Evolutionary conservation across 2,329 filamentous ascomycete species (phyloP).

Genomic region (Beauveria medogensis): DNA sequence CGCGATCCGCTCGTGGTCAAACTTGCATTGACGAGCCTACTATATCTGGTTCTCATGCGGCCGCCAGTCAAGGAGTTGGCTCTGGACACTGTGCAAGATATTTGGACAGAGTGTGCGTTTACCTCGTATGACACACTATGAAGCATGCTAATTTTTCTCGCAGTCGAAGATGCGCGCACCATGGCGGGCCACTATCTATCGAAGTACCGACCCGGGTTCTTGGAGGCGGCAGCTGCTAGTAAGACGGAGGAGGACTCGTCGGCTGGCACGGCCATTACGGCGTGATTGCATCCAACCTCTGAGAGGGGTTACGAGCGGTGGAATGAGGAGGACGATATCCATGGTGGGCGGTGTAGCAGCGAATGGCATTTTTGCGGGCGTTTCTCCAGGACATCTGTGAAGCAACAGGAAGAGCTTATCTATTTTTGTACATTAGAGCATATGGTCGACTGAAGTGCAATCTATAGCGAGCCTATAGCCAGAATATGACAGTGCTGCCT

Average conservation of each 20-base stretch:
- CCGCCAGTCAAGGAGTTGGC: conserved; percentile 56
- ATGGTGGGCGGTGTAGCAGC: background rate
- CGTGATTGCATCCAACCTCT: conserved; percentile 13
- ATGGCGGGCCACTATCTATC: conserved; percentile 55
- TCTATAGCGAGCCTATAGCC: background rate
- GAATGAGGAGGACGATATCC: background rate
- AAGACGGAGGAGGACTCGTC: conserved; percentile 11
- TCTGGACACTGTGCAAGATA: conserved; percentile 56
- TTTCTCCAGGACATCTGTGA: background rate
- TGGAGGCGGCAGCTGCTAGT: conserved; percentile 22
- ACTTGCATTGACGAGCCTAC: conserved; percentile 54
- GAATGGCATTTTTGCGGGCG: conserved; percentile 2
- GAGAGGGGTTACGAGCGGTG: background rate
- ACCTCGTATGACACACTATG: background rate
- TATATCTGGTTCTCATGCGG: conserved; percentile 61
- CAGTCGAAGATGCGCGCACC: conserved; percentile 55
- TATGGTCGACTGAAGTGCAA: background rate
- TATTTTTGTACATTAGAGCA: conserved; percentile 6
- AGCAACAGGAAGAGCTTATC: background rate
- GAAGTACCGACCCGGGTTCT: conserved; percentile 51
- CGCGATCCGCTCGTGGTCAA: conserved; percentile 57
- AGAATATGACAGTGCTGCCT: background rate
- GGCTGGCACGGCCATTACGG: conserved; percentile 22
- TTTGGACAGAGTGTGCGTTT: conserved; percentile 57
- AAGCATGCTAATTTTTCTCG: background rate